Evolutionary conservation across 2,329 filamentous ascomycete species (phyloP), one percentile per base, ranked within the genome.

Genomic region (Didymella pinodella): DNA sequence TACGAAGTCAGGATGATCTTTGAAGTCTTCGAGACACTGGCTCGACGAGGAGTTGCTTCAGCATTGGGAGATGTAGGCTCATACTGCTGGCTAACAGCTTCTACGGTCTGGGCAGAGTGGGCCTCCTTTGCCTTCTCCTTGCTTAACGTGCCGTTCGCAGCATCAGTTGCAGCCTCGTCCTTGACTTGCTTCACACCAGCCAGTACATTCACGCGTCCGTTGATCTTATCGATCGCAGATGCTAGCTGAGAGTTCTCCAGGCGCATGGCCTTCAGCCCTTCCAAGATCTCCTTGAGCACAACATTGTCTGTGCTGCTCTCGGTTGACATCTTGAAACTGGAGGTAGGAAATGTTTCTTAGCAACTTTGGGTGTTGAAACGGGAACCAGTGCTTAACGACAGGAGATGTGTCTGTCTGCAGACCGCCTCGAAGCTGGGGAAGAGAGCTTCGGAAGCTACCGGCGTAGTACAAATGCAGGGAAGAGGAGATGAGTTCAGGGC

Each of bases 1-100:
- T 98, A 97, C 6, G 93, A 97, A 49, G 89, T 91, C 65, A 91
- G 80, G 65, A 89, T 88, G 71, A 89, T 89, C 67, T 87, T 87
- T 44, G 84, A 86, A 38, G 81, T 82, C 75, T 78, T 79, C 48
- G 79, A 80, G 46, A 79, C 71, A 66, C 78, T 82, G 41, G 77
- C 63, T 65, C 78, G 75, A 65, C 78, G 74, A 64, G 71, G 67
- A 29, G 72, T 58, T 40, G 67, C 63, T 66, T 75, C 73, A 65
- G 68, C 65, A 69, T 57, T 66, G 59, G 71, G 58, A 63, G 71
- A 66, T 44, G 74, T 60, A 50, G 72, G 65, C 53, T 78, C 75
- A 73, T 78, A 78, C 70, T 77, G 74, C 54, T 77, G 70, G 66
- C 75, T 76, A 66, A 78, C 69, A 59, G 70, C 74, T 63, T 75